Base-by-base conservation (phyloP, 2,329 filamentous ascomycete genomes). In the Apiospora aurea region DNA sequence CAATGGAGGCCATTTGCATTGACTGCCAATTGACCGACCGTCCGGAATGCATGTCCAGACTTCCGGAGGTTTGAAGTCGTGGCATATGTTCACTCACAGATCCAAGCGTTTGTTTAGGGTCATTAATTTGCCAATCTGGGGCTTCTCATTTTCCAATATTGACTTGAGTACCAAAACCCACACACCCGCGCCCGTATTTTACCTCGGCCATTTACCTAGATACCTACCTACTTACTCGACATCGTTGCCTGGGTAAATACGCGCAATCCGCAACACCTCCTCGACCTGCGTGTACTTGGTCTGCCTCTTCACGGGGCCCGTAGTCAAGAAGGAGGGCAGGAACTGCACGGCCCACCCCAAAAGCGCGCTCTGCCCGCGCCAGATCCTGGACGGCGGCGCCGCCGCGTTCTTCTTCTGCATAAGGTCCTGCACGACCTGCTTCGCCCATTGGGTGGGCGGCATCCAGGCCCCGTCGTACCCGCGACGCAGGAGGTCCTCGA, bases 211-310 rank as follows among this genome's bases (percentile, higher is more conserved):
- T 61, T 34, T 11, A 29, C 26, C 26, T 29, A n/a, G n/a, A n/a
- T n/a, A 29, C 26, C 1, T 29, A 29, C 26, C 10, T 41, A 41
- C 38, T 11, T 41, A 64, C 57, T 64, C 57, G 4, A n/a, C 21
- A 6, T 64, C 34, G 34, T 64, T 64, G 29, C 57, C 29, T 11
- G 57, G 57, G 34, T 64, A 64, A 34, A n/a, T 64, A 1, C 8
- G 29, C 3, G 57, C 18, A 21, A 64, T 18, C 21, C 57, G 41
- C 57, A 64, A 8, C 21, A 75, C 72, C 18, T 74, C 53, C 70
- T 78, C 76, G 44, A 78, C 75, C 16, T 72, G 49, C 34, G 74
- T 74, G 72, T 77, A 70, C 47, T 41, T 69, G 4, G 34, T 69
- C 46, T 29, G 16, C 47, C 47, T 43, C 47, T 69, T 69, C 10